A percentile compares a stretch with the other conserved stretches of the same genome.
These are phyloP conservation scores for Neonectria ditissima DNA, from an alignment of 2,329 filamentous ascomycete species.

Conservation along the genomic window DNA sequence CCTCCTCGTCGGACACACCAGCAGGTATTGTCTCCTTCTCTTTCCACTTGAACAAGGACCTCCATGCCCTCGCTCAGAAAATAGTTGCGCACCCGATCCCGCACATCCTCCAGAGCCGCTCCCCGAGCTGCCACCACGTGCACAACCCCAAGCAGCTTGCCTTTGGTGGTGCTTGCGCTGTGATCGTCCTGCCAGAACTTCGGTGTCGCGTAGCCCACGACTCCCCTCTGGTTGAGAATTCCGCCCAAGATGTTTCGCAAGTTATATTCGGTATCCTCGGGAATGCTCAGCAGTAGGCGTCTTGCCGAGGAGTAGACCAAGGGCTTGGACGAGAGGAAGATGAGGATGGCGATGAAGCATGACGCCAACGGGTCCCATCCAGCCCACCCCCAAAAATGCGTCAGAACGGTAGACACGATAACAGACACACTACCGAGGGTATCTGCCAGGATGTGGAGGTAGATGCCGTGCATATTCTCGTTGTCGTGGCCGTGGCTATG, in stretches of 20 bases:
- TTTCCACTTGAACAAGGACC: slow-evolving; percentile 87
- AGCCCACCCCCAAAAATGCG: slow-evolving; percentile 88
- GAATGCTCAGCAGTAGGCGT: slow-evolving; percentile 84
- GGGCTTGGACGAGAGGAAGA: slow-evolving; percentile 91
- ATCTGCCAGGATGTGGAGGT: slow-evolving; percentile 93
- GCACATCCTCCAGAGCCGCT: slow-evolving; percentile 84
- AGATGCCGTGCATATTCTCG: slow-evolving; percentile 98
- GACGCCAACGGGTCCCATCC: slow-evolving; percentile 96
- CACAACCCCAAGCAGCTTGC: slow-evolving; percentile 82
- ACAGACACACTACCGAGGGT: slow-evolving; percentile 95
- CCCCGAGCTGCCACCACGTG: slow-evolving; percentile 82
- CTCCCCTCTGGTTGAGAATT: slow-evolving; percentile 83
- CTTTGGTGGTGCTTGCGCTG: slow-evolving; percentile 55
- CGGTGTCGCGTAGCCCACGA: slow-evolving; percentile 86
- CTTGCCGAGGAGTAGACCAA: slow-evolving; percentile 87
- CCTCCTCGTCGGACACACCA: slow-evolving; percentile 63
- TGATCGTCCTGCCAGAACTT: slow-evolving; percentile 93
- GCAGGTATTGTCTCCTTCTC: slow-evolving; percentile 77
- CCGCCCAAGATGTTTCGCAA: slow-evolving; percentile 88
- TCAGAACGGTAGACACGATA: slow-evolving; percentile 89
- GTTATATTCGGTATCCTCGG: slow-evolving; percentile 86
- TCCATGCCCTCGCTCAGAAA: slow-evolving; percentile 79
- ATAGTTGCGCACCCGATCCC: slow-evolving; percentile 79
- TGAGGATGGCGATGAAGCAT: slow-evolving; percentile 91
- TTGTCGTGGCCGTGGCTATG: slow-evolving; percentile 75